phyloP scores from a whole-genome alignment of 2,329 filamentous ascomycete genomes.

The Davidsoniella eucalypti region DNA sequence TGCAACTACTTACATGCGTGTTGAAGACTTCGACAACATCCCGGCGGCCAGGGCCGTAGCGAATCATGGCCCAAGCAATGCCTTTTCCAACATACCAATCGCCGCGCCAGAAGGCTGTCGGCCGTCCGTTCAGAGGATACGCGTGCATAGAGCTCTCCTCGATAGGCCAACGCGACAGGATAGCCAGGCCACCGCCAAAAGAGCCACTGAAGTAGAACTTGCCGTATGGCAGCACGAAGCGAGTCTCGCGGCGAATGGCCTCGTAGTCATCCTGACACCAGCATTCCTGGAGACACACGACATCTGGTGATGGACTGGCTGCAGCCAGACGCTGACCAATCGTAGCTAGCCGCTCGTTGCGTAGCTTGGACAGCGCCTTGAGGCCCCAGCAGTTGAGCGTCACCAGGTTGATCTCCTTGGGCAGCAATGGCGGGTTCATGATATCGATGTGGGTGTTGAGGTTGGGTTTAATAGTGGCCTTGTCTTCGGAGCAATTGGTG shows the following conservation, averaged over 20 bases:
- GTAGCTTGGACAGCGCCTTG: constrained; percentile 66
- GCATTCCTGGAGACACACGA: constrained; percentile 90
- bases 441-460: constrained; percentile 23
- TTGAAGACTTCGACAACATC: constrained; percentile 80
- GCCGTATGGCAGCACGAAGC: constrained; percentile 62
- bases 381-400: constrained; percentile 97
- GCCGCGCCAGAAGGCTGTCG: constrained; percentile 82
- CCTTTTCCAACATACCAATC: constrained; percentile 97
- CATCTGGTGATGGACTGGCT: constrained; percentile 53
- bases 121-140: constrained; percentile 85
- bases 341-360: constrained; percentile 60
- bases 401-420: constrained; percentile 53
- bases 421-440: constrained; percentile 12
- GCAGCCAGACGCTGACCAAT: constrained; percentile 67
- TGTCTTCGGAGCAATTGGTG: not conserved
- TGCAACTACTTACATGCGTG: constrained; percentile 48
- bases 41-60: constrained; percentile 44
- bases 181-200: constrained; percentile 77
- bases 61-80: constrained; percentile 66
- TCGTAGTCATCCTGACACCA: constrained; percentile 78
- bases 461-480: constrained; percentile 8
- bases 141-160: constrained; percentile 71
- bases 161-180: constrained; percentile 84
- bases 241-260: constrained; percentile 57
- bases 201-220: constrained; percentile 88